phyloP scores from a whole-genome alignment of 2,329 filamentous ascomycete genomes.

The Dothistroma septosporum region DNA sequence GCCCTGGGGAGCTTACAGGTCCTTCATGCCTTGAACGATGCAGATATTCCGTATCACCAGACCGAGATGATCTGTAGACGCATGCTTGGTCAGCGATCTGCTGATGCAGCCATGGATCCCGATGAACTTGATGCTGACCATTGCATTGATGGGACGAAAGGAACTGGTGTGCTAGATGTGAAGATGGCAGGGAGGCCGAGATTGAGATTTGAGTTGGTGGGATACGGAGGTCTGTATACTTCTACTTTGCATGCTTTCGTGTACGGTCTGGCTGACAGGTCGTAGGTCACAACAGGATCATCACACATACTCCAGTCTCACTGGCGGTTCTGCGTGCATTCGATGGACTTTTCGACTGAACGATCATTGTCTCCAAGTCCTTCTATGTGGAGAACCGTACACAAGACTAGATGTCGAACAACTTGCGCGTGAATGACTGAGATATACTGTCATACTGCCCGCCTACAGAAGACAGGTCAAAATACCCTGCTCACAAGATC shows the following conservation, averaged over 20 bases:
- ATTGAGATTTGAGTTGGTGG: conserved; percentile 42
- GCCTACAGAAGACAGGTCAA: too few relatives aligned
- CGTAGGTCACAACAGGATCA: conserved; percentile 65
- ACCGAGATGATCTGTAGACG: conserved; percentile 61
- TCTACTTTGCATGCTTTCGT: neutral
- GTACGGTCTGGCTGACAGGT: neutral
- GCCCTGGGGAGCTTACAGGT: conserved; percentile 55
- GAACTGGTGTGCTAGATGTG: conserved; percentile 24
- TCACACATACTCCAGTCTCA: conserved; percentile 60
- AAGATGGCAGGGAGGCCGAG: conserved; percentile 25
- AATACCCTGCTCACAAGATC: too few relatives aligned
- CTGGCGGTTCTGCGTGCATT: conserved; percentile 65
- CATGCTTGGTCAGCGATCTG: conserved; percentile 51
- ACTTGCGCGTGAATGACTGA: too few relatives aligned
- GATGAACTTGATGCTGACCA: conserved; percentile 26
- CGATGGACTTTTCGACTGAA: conserved; percentile 35
- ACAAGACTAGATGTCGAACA: neutral
- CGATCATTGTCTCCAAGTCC: neutral
- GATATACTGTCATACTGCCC: too few relatives aligned
- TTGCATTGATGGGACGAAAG: conserved; percentile 32
- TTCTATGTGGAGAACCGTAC: too few relatives aligned
- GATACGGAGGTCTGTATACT: conserved; percentile 39
- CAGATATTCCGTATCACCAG: conserved; percentile 73
- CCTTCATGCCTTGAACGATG: conserved; percentile 76
- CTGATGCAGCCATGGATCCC: conserved; percentile 26